These are phyloP conservation scores for Nasturtium officinale DNA, from an alignment of 345 rosid species.

Conservation along the genomic window DNA sequence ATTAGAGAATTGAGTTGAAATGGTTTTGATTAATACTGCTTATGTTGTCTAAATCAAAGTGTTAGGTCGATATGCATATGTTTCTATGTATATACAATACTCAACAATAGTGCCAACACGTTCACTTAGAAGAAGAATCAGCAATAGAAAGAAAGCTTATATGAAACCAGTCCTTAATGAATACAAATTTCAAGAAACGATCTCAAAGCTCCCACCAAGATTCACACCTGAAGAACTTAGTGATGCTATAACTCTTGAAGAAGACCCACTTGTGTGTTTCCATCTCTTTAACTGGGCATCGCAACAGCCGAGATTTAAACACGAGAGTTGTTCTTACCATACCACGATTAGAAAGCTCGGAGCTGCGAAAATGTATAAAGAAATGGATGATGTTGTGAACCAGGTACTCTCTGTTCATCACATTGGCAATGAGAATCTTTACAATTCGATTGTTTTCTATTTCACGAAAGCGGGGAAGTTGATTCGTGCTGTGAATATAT, in stretches of 20 bases:
- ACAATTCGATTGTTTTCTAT: constrained; percentile 70
- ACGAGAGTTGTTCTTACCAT: constrained; percentile 64
- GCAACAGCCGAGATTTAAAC: constrained; percentile 77
- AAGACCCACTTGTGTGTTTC: constrained; percentile 71
- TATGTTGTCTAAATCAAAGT: neutral
- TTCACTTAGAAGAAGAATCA: constrained; percentile 62
- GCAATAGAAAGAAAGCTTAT: constrained; percentile 56
- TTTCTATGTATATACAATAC: constrained; percentile 43
- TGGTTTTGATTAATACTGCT: neutral
- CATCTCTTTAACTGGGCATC: constrained; percentile 86
- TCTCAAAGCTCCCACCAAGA: constrained; percentile 68
- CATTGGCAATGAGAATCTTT: constrained; percentile 69
- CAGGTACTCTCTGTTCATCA: constrained; percentile 68
- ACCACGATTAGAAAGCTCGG: constrained; percentile 79
- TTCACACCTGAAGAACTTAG: constrained; percentile 70
- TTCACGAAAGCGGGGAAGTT: constrained; percentile 79
- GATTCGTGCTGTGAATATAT: constrained; percentile 80
- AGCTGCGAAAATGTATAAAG: constrained; percentile 73
- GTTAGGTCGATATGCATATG: constrained; percentile 1
- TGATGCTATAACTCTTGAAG: constrained; percentile 57
- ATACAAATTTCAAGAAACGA: constrained; percentile 50
- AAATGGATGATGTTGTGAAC: constrained; percentile 84
- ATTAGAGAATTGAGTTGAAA: neutral
- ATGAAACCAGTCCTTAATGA: constrained; percentile 60
- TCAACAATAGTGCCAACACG: constrained; percentile 59